Conservation (phyloP, 83 land plant genomes). For the Thuja plicata region DNA sequence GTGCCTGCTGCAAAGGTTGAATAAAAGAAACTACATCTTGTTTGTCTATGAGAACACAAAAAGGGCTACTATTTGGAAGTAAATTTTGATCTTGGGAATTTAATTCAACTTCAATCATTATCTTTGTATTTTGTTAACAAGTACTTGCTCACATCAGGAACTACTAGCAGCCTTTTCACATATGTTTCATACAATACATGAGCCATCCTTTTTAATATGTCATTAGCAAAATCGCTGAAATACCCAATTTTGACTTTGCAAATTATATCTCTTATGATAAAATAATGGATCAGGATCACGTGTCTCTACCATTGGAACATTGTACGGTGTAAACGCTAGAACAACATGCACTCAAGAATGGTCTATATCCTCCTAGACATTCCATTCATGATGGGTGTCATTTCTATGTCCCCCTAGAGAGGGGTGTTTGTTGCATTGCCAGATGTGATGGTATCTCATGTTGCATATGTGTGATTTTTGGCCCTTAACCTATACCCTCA, state of each 20-base stretch:
- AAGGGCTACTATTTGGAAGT: not conserved
- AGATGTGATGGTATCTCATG: too few species aligned
- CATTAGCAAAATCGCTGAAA: conserved; percentile 90
- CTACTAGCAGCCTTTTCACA: conserved; percentile 44
- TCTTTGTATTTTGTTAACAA: conserved; percentile 43
- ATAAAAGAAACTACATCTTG: conserved; percentile 17
- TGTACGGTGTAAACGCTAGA: conserved; percentile 91
- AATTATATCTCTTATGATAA: conserved; percentile 87
- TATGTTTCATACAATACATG: conserved; percentile 75
- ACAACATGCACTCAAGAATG: conserved; percentile 93
- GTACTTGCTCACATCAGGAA: conserved; percentile 87
- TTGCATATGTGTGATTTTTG: too few species aligned
- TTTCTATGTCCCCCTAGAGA: too few species aligned
- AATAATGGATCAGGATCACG: conserved; percentile 63
- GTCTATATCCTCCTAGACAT: conserved; percentile 92
- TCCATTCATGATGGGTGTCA: too few species aligned
- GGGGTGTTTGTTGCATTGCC: too few species aligned
- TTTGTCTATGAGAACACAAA: conserved; percentile 11
- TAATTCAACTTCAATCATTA: conserved; percentile 44
- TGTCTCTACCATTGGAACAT: conserved; percentile 91
- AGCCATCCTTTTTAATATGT: conserved; percentile 56
- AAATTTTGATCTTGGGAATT: conserved; percentile 16
- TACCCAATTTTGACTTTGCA: conserved; percentile 90
- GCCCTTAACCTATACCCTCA: too few species aligned
- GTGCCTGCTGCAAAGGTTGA: not conserved